These are phyloP conservation scores for Melampsora americana DNA, from an alignment of 1,284 basidiomycete genomes.

Conservation along the genomic window DNA sequence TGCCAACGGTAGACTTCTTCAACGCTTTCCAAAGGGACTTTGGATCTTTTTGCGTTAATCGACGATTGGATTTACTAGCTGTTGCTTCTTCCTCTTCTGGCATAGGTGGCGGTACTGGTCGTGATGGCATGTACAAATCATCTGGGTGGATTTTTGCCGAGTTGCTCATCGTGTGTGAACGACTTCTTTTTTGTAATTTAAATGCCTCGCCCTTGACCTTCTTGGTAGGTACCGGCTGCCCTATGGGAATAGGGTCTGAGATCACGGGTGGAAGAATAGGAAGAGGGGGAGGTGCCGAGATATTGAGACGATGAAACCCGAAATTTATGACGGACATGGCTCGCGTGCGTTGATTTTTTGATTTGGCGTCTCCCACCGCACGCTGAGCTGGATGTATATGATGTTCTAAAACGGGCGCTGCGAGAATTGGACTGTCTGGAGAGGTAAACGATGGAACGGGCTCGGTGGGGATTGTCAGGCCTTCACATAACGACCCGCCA, in stretches of 20 bases:
- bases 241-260: not conserved
- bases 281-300: not conserved
- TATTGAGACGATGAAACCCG: not conserved
- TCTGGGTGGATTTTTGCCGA: constrained; percentile 3
- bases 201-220: not conserved
- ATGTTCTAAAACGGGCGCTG: not conserved
- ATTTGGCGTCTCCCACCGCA: not conserved
- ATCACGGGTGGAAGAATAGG: not conserved
- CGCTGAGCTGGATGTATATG: not conserved
- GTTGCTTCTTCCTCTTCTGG: not conserved
- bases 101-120: not conserved
- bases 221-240: constrained; percentile 7
- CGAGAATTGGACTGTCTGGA: no score
- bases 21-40: constrained; percentile 27
- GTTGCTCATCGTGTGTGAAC: not conserved
- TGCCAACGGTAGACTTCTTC: not conserved
- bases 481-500: not conserved
- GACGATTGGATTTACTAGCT: not conserved
- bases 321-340: constrained; percentile 20
- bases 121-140: constrained; percentile 2
- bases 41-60: not conserved
- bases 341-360: not conserved
- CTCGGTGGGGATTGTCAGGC: not conserved
- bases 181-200: not conserved
- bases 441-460: not conserved